Conservation (phyloP, 2,329 filamentous ascomycete genomes). For the Alternaria incomplexa region DNA sequence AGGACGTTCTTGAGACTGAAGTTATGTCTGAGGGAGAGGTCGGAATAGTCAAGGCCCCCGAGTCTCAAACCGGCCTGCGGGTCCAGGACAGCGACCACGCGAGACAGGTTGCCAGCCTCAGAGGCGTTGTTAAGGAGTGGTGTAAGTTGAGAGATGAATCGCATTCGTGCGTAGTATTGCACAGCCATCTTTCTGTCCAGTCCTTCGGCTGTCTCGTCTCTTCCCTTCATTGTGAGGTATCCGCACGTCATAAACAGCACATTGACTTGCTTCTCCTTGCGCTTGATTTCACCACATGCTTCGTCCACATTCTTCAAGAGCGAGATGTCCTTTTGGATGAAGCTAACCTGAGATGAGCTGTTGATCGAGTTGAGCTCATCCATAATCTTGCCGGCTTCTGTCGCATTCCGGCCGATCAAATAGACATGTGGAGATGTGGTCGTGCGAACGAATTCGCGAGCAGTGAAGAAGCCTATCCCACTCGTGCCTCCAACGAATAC, state of each 20-base stretch:
- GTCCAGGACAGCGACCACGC: constrained; percentile 41
- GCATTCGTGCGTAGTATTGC: constrained; percentile 46
- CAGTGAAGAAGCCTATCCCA: constrained; percentile 54
- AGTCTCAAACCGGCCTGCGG: constrained; percentile 22
- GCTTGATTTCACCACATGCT: constrained; percentile 55
- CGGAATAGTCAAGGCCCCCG: constrained; percentile 22
- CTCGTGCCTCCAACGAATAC: constrained; percentile 52
- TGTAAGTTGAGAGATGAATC: constrained; percentile 48
- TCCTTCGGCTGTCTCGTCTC: constrained; percentile 46
- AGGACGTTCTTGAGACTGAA: constrained; percentile 35
- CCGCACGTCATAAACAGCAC: constrained; percentile 62
- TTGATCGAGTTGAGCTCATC: constrained; percentile 49
- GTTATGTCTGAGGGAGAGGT: constrained; percentile 34
- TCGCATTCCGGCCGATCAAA: constrained; percentile 51
- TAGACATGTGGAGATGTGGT: constrained; percentile 50
- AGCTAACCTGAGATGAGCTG: constrained; percentile 43
- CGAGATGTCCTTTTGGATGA: constrained; percentile 53
- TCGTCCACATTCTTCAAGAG: constrained; percentile 52
- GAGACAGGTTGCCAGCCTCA: constrained; percentile 25
- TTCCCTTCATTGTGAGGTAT: constrained; percentile 52
- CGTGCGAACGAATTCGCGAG: constrained; percentile 50
- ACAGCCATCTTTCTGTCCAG: constrained; percentile 41
- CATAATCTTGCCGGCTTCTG: constrained; percentile 46
- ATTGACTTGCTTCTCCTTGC: constrained; percentile 60
- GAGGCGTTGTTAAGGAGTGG: constrained; percentile 43